phyloP scores from a whole-genome alignment of 2,329 filamentous ascomycete species.

The Colletotrichum gigasporum region DNA sequence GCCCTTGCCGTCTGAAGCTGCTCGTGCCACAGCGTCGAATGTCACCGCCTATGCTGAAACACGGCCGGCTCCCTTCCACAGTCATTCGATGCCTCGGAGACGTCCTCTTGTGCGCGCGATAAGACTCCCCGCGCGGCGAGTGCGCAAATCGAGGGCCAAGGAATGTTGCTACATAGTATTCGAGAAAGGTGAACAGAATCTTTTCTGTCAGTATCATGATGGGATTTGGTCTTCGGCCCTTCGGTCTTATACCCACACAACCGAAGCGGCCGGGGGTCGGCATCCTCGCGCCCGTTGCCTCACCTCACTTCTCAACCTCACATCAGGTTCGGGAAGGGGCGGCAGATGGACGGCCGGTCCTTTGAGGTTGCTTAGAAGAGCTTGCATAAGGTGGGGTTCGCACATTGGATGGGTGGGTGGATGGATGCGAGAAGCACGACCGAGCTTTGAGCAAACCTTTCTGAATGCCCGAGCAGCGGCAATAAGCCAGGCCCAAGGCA shows the following conservation, averaged over 20 bases:
- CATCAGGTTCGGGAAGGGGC: slow-evolving; percentile 11
- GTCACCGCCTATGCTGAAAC: slow-evolving; percentile 28
- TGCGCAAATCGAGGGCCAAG: not conserved
- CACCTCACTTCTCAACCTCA: slow-evolving; percentile 21
- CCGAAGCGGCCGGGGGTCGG: slow-evolving; percentile 10
- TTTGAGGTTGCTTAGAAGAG: not conserved
- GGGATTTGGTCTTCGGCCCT: slow-evolving; percentile 17
- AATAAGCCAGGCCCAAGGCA: not conserved
- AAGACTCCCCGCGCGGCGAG: not conserved
- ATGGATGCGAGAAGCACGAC: too few relatives aligned
- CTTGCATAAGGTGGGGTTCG: slow-evolving; percentile 13
- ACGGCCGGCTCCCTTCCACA: slow-evolving; percentile 13
- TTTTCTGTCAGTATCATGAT: slow-evolving; percentile 11
- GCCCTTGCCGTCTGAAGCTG: slow-evolving; percentile 28
- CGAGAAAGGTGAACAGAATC: slow-evolving; percentile 8
- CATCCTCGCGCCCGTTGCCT: slow-evolving; percentile 6
- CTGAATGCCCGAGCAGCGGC: not conserved
- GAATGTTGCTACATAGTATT: not conserved
- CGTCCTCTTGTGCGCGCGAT: not conserved
- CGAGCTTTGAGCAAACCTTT: not conserved
- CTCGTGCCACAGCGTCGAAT: slow-evolving; percentile 22
- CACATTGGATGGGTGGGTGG: too few relatives aligned
- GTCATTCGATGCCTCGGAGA: slow-evolving; percentile 24
- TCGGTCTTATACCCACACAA: slow-evolving; percentile 13
- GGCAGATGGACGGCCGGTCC: slow-evolving; percentile 1